Evolutionary conservation across 108 stramenopile species (phyloP).

Genomic region (Conticribra weissflogii): DNA sequence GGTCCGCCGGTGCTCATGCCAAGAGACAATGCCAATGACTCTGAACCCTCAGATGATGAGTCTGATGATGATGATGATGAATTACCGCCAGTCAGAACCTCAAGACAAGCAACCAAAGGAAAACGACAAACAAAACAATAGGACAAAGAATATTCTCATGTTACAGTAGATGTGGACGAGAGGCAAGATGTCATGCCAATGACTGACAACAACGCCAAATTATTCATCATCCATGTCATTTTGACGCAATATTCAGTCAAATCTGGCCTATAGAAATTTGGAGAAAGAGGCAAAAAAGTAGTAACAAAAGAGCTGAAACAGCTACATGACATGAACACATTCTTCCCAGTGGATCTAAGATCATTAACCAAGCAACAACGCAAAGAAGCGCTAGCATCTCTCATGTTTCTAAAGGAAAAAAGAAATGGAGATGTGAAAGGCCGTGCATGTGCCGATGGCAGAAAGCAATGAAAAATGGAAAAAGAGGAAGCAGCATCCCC

Average conservation of each 20-base stretch:
- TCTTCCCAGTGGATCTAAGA: slow-evolving; percentile 23
- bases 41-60: neutral
- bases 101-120: slow-evolving; percentile 8
- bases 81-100: no score
- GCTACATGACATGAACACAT: slow-evolving; percentile 32
- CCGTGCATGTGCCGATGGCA: slow-evolving; percentile 31
- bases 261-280: slow-evolving; percentile 37
- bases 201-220: neutral
- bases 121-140: neutral
- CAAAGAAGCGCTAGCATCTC: slow-evolving; percentile 20
- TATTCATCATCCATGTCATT: neutral
- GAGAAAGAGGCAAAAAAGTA: slow-evolving; percentile 31
- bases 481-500: slow-evolving; percentile 36
- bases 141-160: neutral
- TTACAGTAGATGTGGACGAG: neutral
- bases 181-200: neutral
- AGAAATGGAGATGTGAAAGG: slow-evolving; percentile 31
- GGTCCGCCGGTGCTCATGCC: no score
- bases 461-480: slow-evolving; percentile 1
- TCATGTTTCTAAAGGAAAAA: slow-evolving; percentile 47
- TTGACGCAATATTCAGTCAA: neutral
- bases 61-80: slow-evolving; percentile 2
- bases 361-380: slow-evolving; percentile 30
- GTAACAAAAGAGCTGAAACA: slow-evolving; percentile 50
- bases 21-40: neutral